A percentile compares a stretch with the other conserved stretches of the same genome.
phyloP scores from a whole-genome alignment of 2,329 filamentous ascomycete genomes.

The Penicillium capsulatum region DNA sequence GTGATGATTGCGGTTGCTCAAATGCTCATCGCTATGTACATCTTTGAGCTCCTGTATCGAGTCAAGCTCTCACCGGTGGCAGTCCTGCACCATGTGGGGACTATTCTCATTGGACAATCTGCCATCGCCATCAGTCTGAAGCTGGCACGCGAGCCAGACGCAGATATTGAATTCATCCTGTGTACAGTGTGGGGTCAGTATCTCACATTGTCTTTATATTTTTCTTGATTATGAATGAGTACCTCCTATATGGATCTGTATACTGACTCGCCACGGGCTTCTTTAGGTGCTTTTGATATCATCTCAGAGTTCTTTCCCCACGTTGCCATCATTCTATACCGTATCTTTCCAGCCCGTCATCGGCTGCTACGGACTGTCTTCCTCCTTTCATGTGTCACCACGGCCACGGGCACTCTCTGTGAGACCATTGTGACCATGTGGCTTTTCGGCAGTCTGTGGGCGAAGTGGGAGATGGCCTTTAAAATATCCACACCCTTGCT shows the following conservation, averaged over 20 bases:
- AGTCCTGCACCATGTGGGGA: slow-evolving; percentile 41
- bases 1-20: slow-evolving; percentile 40
- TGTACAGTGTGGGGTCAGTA: slow-evolving; percentile 40
- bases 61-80: slow-evolving; percentile 41
- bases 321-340: slow-evolving; percentile 45
- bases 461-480: slow-evolving; percentile 42
- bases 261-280: no score
- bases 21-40: slow-evolving; percentile 45
- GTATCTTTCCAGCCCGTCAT: slow-evolving; percentile 39
- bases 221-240: neutral
- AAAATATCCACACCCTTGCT: slow-evolving; percentile 44
- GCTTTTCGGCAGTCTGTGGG: slow-evolving; percentile 44
- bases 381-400: slow-evolving; percentile 34
- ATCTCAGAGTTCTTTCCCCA: slow-evolving; percentile 48
- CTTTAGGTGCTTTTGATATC: slow-evolving; percentile 47
- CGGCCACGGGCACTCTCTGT: slow-evolving; percentile 36
- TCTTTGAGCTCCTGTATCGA: slow-evolving; percentile 46
- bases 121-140: slow-evolving; percentile 40
- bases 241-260: no score
- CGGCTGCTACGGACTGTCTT: slow-evolving; percentile 40
- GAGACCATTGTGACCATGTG: slow-evolving; percentile 46
- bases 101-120: slow-evolving; percentile 41
- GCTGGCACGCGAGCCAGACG: slow-evolving; percentile 27
- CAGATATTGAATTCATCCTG: slow-evolving; percentile 37
- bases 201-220: neutral